Conservation (phyloP, 306 rosid species). For the Cyclanthera cordifolia region DNA sequence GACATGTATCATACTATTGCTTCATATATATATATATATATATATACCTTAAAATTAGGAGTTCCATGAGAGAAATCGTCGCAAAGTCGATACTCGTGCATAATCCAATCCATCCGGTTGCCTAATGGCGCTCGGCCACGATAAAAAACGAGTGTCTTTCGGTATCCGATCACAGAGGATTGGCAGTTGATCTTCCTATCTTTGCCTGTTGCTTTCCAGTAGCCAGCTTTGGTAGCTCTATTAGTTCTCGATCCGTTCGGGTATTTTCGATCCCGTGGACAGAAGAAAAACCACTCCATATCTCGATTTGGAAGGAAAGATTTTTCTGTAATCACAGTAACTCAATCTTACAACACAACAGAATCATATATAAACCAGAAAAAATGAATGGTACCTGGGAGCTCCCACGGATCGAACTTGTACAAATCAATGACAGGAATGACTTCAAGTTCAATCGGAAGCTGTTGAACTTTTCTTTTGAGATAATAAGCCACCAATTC, state of each 20-base stretch:
- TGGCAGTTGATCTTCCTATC: constrained; percentile 61
- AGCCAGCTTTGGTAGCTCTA: constrained; percentile 87
- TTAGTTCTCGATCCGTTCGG: constrained; percentile 88
- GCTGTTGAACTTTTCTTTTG: constrained; percentile 64
- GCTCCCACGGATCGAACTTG: constrained; percentile 91
- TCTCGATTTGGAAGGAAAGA: constrained; percentile 73
- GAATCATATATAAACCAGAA: too few species aligned
- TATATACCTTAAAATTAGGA: constrained; percentile 56
- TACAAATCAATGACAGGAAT: constrained; percentile 77
- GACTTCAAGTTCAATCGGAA: constrained; percentile 79
- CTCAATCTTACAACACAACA: constrained; percentile 8
- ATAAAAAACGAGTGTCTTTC: constrained; percentile 83
- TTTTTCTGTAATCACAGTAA: constrained; percentile 41
- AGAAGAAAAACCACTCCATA: constrained; percentile 95
- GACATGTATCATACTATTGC: constrained; percentile 1
- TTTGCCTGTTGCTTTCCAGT: constrained; percentile 98
- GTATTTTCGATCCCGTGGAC: constrained; percentile 78
- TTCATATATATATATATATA: neutral
- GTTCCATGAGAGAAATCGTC: constrained; percentile 47
- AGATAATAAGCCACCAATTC: constrained; percentile 77
- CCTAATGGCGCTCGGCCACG: constrained; percentile 87
- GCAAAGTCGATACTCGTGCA: constrained; percentile 84
- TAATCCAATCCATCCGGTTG: constrained; percentile 71
- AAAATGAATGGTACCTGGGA: constrained; percentile 45
- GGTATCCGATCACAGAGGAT: constrained; percentile 44